Percentiles rank a stretch among this genome's conserved stretches.
phyloP scores from a whole-genome alignment of 169 alveolate species.

The Plasmodium fragile region DNA sequence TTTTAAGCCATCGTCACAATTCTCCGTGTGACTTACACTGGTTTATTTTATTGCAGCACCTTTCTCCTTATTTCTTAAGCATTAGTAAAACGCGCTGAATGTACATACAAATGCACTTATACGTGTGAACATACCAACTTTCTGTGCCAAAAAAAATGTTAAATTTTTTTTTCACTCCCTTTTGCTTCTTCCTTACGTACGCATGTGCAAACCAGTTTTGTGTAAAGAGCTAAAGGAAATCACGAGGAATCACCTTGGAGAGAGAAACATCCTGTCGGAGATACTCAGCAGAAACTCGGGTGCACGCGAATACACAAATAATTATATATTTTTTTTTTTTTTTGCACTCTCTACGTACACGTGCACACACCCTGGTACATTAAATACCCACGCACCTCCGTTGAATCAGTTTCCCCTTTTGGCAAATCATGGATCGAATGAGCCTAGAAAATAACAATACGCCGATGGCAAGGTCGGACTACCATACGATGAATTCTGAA shows the following conservation, averaged over 20 bases:
- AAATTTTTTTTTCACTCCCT: background rate
- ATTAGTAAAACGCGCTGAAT: background rate
- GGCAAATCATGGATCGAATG: constrained; percentile 20
- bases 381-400: background rate
- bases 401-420: background rate
- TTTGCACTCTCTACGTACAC: background rate
- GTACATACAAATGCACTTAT: background rate
- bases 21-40: background rate
- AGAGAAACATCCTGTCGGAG: background rate
- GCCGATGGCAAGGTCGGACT: constrained; percentile 57
- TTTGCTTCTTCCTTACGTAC: background rate
- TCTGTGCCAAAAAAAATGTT: constrained; percentile 5
- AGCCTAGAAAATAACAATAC: constrained; percentile 45
- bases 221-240: background rate
- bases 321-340: background rate
- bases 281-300: background rate
- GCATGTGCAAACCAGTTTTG: background rate
- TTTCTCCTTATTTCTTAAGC: background rate
- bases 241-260: background rate
- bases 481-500: constrained; percentile 29
- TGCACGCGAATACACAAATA: background rate
- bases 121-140: background rate
- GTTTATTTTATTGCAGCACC: background rate
- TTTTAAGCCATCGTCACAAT: background rate
- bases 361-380: background rate